Conservation (phyloP, 495 filamentous ascomycete genomes). For the Aspergillus campestris region DNA sequence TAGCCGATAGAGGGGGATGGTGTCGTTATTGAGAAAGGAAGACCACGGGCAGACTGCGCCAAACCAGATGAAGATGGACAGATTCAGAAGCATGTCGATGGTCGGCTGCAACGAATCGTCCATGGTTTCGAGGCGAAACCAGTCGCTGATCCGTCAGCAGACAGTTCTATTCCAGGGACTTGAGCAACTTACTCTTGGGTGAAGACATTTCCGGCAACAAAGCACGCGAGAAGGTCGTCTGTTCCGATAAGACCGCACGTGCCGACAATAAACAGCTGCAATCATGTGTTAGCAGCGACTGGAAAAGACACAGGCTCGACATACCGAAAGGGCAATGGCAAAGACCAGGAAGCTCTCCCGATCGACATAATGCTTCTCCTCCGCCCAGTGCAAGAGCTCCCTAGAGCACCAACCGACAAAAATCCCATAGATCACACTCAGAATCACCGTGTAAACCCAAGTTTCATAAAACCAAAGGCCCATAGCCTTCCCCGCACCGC, state of each 20-base stretch:
- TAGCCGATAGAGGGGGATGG: slow-evolving; percentile 70
- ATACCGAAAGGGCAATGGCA: slow-evolving; percentile 71
- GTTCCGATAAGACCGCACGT: slow-evolving; percentile 86
- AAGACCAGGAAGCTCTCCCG: slow-evolving; percentile 87
- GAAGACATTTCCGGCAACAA: slow-evolving; percentile 86
- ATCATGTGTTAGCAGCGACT: slow-evolving; percentile 9
- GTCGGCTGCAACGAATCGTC: slow-evolving; percentile 89
- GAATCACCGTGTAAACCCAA: slow-evolving; percentile 71
- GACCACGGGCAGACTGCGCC: slow-evolving; percentile 82
- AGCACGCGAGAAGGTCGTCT: slow-evolving; percentile 89
- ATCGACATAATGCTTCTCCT: slow-evolving; percentile 76
- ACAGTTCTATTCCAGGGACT: too few species aligned
- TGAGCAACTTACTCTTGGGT: slow-evolving; percentile 59
- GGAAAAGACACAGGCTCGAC: slow-evolving; percentile 14
- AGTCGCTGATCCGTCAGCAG: slow-evolving; percentile 47
- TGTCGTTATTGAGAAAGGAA: slow-evolving; percentile 54
- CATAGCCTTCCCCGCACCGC: slow-evolving; percentile 59
- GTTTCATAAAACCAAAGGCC: slow-evolving; percentile 82
- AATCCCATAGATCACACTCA: slow-evolving; percentile 72
- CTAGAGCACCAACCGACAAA: slow-evolving; percentile 73
- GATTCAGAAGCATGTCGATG: slow-evolving; percentile 80
- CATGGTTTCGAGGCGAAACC: slow-evolving; percentile 81
- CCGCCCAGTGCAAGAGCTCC: slow-evolving; percentile 74
- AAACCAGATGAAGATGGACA: slow-evolving; percentile 86
- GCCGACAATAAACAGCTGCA: slow-evolving; percentile 67